Percentiles rank a stretch among this genome's conserved stretches.
These are phyloP conservation scores for Russula brevipes DNA, from an alignment of 768 basidiomycete genomes.

Conservation along the genomic window DNA sequence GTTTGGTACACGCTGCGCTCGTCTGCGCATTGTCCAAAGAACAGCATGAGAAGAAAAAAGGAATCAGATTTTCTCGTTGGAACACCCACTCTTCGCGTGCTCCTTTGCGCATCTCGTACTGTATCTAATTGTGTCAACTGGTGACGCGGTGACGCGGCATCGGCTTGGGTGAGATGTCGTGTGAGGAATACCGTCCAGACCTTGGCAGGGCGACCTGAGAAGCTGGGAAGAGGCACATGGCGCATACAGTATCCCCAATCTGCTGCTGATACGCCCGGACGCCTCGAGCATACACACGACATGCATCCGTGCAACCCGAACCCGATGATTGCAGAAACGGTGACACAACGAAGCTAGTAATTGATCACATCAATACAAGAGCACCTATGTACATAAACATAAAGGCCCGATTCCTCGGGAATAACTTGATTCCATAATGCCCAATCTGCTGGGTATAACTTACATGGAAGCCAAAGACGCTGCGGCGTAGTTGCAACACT, in stretches of 20 bases:
- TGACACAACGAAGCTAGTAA: neutral
- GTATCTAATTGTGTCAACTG: no score
- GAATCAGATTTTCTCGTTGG: neutral
- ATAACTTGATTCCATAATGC: neutral
- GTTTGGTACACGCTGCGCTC: no score
- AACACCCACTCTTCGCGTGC: neutral
- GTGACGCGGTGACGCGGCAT: neutral
- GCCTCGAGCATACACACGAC: neutral
- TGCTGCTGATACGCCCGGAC: neutral
- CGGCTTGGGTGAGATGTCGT: neutral
- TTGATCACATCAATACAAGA: neutral
- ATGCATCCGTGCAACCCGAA: no score
- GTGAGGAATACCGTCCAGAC: neutral
- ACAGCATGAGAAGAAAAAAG: neutral
- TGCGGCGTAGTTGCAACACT: neutral
- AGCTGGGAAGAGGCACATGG: no score
- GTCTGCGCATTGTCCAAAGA: no score
- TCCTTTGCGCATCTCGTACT: no score
- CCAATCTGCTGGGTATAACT: slow-evolving; percentile 13
- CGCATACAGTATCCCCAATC: no score
- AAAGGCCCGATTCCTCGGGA: slow-evolving; percentile 7
- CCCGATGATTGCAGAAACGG: neutral
- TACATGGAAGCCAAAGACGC: neutral
- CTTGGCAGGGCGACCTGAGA: neutral
- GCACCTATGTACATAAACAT: slow-evolving; percentile 13